Conservation (phyloP, 1,284 basidiomycete genomes). For the Ganoderma sp. region DNA sequence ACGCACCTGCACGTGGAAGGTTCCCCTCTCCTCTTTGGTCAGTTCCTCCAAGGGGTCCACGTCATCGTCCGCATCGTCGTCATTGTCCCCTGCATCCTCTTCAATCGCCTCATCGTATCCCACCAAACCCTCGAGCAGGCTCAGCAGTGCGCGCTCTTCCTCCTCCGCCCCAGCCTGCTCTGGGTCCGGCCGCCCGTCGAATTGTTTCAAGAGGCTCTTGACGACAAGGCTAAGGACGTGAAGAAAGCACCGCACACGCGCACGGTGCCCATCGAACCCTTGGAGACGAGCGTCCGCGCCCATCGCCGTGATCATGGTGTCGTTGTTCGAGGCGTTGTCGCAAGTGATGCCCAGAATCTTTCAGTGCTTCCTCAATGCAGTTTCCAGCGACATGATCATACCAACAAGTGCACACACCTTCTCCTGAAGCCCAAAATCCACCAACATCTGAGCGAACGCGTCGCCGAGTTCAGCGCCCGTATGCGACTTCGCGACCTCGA, state of each 20-base stretch:
- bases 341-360: not conserved
- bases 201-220: not conserved
- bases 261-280: not conserved
- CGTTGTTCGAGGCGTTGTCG: not conserved
- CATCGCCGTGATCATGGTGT: not conserved
- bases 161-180: no score
- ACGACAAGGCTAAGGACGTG: not conserved
- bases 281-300: not conserved
- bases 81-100: not conserved
- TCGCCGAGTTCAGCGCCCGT: constrained; percentile 36
- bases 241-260: no score
- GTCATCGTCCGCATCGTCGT: not conserved
- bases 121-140: not conserved
- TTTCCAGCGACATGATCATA: no score
- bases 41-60: no score
- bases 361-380: no score
- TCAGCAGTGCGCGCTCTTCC: not conserved
- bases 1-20: no score
- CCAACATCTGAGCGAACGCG: constrained; percentile 36
- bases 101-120: not conserved
- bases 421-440: constrained; percentile 39
- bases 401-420: constrained; percentile 37
- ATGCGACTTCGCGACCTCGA: constrained; percentile 40
- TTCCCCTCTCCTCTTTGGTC: no score
- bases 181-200: not conserved